Evolutionary conservation across 78 protist species (phyloP).

Genomic region (Dictyostelium firmibasis): DNA sequence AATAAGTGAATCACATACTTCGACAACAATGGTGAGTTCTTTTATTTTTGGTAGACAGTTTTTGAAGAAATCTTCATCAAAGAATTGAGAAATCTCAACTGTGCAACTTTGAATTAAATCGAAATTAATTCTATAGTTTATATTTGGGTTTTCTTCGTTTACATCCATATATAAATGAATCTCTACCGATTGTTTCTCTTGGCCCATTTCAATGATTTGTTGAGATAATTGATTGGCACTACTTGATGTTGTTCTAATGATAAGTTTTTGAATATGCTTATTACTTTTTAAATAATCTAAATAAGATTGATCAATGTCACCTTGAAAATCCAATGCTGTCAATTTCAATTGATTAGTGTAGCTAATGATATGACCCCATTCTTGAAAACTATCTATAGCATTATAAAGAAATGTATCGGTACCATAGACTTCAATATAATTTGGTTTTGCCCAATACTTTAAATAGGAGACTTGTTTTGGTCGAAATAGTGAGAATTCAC

Average conservation of each 20-base stretch:
- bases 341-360: background rate
- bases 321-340: background rate
- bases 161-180: background rate
- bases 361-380: background rate
- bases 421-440: background rate
- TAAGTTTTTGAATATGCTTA: background rate
- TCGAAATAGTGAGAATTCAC: background rate
- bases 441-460: background rate
- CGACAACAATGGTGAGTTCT: background rate
- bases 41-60: background rate
- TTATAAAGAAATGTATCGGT: background rate
- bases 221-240: background rate
- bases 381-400: background rate
- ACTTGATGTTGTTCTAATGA: background rate
- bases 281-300: background rate
- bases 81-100: background rate
- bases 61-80: background rate
- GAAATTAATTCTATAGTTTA: background rate
- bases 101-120: background rate
- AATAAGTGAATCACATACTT: background rate
- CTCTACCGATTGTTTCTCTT: background rate
- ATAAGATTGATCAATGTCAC: background rate
- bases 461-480: background rate
- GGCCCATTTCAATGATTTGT: background rate
- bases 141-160: constrained; percentile 1